These are phyloP conservation scores for Stipa capillata DNA, from an alignment of 176 grass and related monocot species.

Conservation along the genomic window DNA sequence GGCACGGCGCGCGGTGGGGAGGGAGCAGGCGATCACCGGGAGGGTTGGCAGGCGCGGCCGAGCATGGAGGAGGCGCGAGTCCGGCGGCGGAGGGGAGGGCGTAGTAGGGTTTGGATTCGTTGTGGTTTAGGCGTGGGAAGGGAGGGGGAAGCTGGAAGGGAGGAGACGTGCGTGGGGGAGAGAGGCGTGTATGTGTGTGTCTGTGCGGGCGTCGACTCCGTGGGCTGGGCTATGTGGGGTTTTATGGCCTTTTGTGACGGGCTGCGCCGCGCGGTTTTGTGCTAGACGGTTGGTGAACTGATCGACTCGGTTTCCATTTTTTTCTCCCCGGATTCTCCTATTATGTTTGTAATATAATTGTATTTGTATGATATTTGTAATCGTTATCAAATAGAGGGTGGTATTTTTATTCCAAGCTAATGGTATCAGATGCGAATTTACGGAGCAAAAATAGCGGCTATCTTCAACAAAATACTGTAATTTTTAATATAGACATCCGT, in stretches of 20 bases:
- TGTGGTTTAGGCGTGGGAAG: constrained; percentile 13
- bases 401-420: no score
- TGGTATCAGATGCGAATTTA: no score
- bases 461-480: no score
- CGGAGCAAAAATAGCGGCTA: no score
- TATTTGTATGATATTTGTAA: no score
- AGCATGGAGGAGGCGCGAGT: neutral
- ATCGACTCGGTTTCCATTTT: neutral
- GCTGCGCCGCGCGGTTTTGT: neutral
- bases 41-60: no score
- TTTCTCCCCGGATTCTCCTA: no score
- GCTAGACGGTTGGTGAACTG: neutral
- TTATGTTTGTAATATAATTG: no score
- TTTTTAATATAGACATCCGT: no score
- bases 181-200: neutral
- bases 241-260: neutral
- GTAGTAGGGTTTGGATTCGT: constrained; percentile 48
- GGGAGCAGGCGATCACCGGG: neutral
- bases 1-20: neutral
- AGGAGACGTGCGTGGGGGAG: neutral
- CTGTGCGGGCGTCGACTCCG: neutral
- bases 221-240: neutral
- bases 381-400: no score
- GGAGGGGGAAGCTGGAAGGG: neutral
- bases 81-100: neutral